These are phyloP conservation scores for Nephelium lappaceum DNA, from an alignment of 345 rosid genomes.

Conservation along the genomic window DNA sequence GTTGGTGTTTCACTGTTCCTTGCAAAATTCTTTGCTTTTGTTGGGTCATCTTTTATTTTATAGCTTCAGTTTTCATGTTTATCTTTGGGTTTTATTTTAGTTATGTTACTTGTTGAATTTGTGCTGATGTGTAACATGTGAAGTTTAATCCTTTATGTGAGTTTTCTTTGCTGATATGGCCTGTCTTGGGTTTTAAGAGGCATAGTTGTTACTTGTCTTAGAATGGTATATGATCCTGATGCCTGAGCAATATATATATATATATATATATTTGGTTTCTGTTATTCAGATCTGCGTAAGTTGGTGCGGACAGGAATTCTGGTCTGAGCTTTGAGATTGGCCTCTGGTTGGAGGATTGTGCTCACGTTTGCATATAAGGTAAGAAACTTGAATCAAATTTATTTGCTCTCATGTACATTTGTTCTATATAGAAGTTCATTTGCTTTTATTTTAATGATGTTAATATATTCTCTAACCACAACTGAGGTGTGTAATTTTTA, in stretches of 20 bases:
- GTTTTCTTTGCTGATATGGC: neutral
- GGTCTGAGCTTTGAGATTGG: neutral
- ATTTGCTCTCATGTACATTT: neutral
- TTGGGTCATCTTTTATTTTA: neutral
- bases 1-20: neutral
- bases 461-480: neutral
- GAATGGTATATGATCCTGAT: neutral
- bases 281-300: conserved; percentile 9
- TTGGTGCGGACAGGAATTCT: neutral
- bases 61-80: neutral
- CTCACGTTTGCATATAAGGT: conserved; percentile 34
- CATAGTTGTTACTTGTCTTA: neutral
- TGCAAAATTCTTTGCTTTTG: neutral
- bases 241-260: no score
- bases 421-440: neutral
- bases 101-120: neutral
- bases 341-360: neutral
- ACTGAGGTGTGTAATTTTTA: neutral
- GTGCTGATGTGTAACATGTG: neutral
- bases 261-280: no score
- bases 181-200: neutral
- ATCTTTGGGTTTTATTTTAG: neutral
- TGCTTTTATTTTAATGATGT: neutral
- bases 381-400: conserved; percentile 32
- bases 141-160: neutral